phyloP scores from a whole-genome alignment of 148 eudicot genomes.

The Dysphania ambrosioides region DNA sequence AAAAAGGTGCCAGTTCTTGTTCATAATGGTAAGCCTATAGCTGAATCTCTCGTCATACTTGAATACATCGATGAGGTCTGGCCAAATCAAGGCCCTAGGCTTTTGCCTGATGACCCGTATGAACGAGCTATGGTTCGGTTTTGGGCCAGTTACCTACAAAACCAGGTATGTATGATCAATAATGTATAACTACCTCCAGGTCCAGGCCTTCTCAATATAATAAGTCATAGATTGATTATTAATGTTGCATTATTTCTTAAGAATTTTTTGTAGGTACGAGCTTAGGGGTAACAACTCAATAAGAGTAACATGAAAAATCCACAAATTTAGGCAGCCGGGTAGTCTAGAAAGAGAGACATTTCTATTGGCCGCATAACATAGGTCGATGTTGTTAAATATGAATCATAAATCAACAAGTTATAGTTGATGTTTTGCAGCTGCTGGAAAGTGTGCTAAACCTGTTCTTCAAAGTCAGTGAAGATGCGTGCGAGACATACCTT shows the following conservation, averaged over 20 bases:
- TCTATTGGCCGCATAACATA: no score
- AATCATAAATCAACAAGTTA: not conserved
- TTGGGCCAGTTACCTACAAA: constrained; percentile 29
- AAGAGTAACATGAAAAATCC: no score
- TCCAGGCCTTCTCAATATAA: no score
- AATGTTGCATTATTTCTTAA: no score
- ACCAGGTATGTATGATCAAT: constrained; percentile 24
- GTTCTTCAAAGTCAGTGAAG: constrained; percentile 17
- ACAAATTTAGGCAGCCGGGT: no score
- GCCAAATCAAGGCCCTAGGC: constrained; percentile 17
- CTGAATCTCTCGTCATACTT: constrained; percentile 22
- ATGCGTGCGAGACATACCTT: constrained; percentile 15
- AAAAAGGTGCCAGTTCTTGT: constrained; percentile 21
- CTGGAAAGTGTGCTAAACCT: not conserved
- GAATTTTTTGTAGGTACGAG: no score
- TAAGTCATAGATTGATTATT: no score
- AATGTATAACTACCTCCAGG: no score
- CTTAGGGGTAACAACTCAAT: no score
- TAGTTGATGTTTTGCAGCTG: constrained; percentile 20
- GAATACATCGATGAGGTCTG: constrained; percentile 25
- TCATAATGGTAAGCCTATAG: constrained; percentile 23
- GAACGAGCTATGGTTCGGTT: constrained; percentile 27
- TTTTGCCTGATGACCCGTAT: constrained; percentile 21
- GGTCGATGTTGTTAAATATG: no score
- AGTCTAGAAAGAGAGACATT: no score